Conservation (phyloP, 768 basidiomycete species). For the Termitomyces sp. region DNA sequence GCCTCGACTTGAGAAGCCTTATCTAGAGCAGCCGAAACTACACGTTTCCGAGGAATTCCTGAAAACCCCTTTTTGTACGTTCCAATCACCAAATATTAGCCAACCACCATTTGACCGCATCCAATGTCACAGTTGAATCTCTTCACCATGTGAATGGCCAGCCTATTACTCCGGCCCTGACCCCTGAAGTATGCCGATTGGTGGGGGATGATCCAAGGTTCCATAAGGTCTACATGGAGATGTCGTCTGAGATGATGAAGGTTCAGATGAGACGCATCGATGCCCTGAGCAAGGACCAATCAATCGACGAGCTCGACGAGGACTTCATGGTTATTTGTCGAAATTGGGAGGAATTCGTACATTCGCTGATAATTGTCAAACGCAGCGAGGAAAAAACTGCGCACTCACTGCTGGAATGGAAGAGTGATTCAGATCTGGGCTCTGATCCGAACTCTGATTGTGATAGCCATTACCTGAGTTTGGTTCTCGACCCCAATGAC, state of each 20-base stretch:
- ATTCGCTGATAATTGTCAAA: background rate
- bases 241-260: background rate
- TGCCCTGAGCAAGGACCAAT: background rate
- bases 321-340: background rate
- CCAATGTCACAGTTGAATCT: background rate
- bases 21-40: background rate
- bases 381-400: conserved; percentile 1
- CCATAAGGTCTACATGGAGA: background rate
- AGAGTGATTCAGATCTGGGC: background rate
- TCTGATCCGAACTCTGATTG: background rate
- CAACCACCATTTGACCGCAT: background rate
- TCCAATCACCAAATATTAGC: background rate
- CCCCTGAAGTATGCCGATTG: conserved; percentile 4
- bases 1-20: background rate
- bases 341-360: conserved; percentile 2
- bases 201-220: background rate
- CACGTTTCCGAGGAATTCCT: background rate
- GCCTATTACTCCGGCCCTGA: background rate
- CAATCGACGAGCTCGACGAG: background rate
- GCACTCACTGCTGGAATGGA: background rate
- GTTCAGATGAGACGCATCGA: conserved; percentile 5
- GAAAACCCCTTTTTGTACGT: background rate
- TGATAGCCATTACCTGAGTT: conserved; percentile 1
- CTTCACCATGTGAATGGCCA: background rate
- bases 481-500: background rate